Percentiles rank a stretch among this genome's conserved stretches.
Conservation (phyloP, 108 stramenopile species). For the Cyclostephanos invisitatus region DNA sequence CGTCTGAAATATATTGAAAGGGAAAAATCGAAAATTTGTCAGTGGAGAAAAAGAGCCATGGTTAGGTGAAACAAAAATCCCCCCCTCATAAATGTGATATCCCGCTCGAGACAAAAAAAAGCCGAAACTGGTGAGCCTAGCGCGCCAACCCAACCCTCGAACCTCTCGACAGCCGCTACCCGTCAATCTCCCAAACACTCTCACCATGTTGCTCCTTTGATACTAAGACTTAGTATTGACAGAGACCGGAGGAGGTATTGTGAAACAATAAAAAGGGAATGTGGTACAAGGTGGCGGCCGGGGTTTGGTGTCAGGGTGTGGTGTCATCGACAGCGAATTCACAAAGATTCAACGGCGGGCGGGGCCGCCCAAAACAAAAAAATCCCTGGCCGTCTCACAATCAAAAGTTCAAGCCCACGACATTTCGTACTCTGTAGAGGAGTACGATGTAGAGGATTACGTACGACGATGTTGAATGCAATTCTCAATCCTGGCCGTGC, state of each 20-base stretch:
- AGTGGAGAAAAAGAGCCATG: neutral
- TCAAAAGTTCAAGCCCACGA: no score
- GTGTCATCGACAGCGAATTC: no score
- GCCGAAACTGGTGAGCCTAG: neutral
- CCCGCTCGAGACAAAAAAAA: neutral
- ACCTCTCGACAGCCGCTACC: neutral
- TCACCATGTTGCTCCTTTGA: slow-evolving; percentile 5
- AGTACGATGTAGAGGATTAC: no score
- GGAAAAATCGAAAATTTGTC: neutral
- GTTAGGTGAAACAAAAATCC: neutral
- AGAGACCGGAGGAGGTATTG: neutral
- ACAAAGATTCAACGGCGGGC: no score
- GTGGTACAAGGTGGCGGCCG: no score
- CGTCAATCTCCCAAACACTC: neutral
- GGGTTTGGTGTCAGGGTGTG: no score
- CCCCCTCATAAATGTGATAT: neutral
- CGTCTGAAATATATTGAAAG: slow-evolving; percentile 29
- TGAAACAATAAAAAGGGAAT: no score
- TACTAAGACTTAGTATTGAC: neutral
- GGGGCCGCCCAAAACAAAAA: no score
- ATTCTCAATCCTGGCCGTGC: no score
- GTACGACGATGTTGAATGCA: no score
- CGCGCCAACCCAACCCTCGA: neutral
- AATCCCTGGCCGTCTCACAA: no score
- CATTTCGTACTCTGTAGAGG: no score